Conservation (phyloP, 768 basidiomycete species). For the Amanita rimosa region DNA sequence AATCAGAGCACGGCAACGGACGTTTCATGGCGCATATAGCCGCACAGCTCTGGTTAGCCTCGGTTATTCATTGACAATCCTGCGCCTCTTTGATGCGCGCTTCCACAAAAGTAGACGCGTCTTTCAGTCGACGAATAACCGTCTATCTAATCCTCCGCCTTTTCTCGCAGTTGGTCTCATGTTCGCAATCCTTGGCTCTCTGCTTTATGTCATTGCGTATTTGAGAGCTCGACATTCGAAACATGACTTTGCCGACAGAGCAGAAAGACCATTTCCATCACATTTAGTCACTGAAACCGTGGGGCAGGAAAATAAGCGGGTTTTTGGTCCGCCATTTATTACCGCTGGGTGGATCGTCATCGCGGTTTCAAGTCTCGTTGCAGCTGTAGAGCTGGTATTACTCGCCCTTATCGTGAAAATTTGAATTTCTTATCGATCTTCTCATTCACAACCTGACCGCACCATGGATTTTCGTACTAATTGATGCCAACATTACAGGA, state of each 20-base stretch:
- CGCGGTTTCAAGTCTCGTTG: conserved; percentile 47
- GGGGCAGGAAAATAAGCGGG: conserved; percentile 47
- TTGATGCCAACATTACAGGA: too few species aligned
- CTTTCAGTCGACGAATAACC: neutral
- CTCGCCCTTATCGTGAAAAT: conserved; percentile 39
- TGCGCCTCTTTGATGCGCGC: conserved; percentile 66
- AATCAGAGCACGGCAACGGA: conserved; percentile 68
- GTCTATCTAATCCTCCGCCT: conserved; percentile 1
- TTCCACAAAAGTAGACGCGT: conserved; percentile 58
- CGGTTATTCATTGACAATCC: conserved; percentile 60
- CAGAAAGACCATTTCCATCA: conserved; percentile 3
- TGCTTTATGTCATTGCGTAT: conserved; percentile 49
- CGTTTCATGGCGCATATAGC: conserved; percentile 75
- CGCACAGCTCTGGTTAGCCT: conserved; percentile 67
- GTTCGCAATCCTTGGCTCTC: conserved; percentile 48
- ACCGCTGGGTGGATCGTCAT: conserved; percentile 74
- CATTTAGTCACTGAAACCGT: conserved; percentile 34
- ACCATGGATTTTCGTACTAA: too few species aligned
- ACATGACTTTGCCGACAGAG: conserved; percentile 68
- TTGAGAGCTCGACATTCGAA: conserved; percentile 53
- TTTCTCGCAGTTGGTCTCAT: conserved; percentile 39
- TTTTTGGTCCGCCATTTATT: conserved; percentile 68
- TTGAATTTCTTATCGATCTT: neutral
- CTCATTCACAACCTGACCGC: too few species aligned
- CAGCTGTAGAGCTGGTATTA: conserved; percentile 52